These are phyloP conservation scores for Byssoonygena ceratinophila DNA, from an alignment of 2,329 filamentous ascomycete genomes.

Conservation along the genomic window DNA sequence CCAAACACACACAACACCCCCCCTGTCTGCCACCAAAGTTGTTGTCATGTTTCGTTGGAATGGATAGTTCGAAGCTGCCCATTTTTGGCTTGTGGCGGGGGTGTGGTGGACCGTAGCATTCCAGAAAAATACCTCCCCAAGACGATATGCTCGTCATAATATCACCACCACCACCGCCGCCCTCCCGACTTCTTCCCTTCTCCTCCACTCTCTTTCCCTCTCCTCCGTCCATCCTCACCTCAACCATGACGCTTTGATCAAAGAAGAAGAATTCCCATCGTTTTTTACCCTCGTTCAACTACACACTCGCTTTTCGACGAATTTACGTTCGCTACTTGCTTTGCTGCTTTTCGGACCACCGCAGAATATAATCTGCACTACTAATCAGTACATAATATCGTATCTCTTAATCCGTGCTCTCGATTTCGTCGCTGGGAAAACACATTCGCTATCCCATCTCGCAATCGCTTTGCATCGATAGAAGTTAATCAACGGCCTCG, in stretches of 20 bases:
- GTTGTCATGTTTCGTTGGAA: conserved; percentile 5
- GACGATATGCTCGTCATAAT: conserved; percentile 1
- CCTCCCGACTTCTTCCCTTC: conserved; percentile 14
- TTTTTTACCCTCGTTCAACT: conserved; percentile 11
- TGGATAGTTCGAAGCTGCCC: conserved; percentile 4
- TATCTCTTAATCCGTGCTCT: conserved; percentile 9
- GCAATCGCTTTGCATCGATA: background rate
- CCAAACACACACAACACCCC: background rate
- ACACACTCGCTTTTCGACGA: conserved; percentile 29
- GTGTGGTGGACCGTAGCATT: conserved; percentile 13
- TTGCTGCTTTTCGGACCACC: conserved; percentile 10
- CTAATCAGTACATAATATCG: conserved; percentile 7
- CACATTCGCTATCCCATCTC: conserved; percentile 8
- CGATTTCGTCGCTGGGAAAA: background rate
- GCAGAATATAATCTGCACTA: conserved; percentile 9
- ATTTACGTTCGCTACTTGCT: conserved; percentile 16
- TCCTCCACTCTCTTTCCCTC: conserved; percentile 12
- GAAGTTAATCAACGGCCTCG: background rate
- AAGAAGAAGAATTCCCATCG: conserved; percentile 6
- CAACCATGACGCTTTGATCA: conserved; percentile 5
- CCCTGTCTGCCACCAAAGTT: background rate
- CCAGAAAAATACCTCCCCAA: conserved; percentile 11
- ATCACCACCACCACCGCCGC: conserved; percentile 1
- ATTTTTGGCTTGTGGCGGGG: conserved; percentile 10
- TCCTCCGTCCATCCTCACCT: conserved; percentile 14